These are phyloP conservation scores for Irpex lacteus DNA, from an alignment of 1,284 basidiomycete genomes.

Conservation along the genomic window DNA sequence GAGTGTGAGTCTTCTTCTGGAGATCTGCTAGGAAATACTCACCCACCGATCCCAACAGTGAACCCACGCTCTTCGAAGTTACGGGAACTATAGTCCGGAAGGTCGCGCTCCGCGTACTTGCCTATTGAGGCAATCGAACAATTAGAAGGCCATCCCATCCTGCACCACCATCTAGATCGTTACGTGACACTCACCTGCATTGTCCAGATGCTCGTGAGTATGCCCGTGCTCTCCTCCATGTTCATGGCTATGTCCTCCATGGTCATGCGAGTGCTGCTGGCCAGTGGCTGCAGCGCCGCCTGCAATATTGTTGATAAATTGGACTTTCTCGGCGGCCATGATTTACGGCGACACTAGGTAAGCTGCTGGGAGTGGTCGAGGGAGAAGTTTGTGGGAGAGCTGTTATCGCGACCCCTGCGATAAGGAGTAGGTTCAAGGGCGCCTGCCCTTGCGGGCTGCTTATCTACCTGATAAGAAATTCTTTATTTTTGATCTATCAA, in stretches of 20 bases:
- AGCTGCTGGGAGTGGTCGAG: neutral
- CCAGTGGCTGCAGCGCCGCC: conserved; percentile 29
- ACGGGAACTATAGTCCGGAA: conserved; percentile 83
- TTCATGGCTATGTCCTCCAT: conserved; percentile 82
- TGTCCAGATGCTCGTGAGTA: conserved; percentile 38
- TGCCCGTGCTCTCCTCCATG: conserved; percentile 46
- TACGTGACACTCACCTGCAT: conserved; percentile 61
- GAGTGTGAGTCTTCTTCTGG: neutral
- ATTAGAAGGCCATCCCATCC: neutral
- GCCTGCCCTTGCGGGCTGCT: neutral
- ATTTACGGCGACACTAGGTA: conserved; percentile 3
- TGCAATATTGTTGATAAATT: conserved; percentile 68
- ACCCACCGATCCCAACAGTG: conserved; percentile 97
- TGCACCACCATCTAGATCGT: neutral
- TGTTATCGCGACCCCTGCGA: neutral
- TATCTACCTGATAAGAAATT: neutral
- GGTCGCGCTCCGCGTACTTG: conserved; percentile 89
- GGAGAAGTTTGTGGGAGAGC: neutral
- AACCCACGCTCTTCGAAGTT: conserved; percentile 95
- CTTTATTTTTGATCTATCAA: neutral
- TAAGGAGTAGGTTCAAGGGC: neutral
- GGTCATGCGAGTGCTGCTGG: conserved; percentile 41
- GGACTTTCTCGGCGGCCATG: conserved; percentile 39
- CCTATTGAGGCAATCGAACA: conserved; percentile 42
- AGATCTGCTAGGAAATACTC: conserved; percentile 24